phyloP scores from a whole-genome alignment of 306 rosid species.

The Inga oerstediana region DNA sequence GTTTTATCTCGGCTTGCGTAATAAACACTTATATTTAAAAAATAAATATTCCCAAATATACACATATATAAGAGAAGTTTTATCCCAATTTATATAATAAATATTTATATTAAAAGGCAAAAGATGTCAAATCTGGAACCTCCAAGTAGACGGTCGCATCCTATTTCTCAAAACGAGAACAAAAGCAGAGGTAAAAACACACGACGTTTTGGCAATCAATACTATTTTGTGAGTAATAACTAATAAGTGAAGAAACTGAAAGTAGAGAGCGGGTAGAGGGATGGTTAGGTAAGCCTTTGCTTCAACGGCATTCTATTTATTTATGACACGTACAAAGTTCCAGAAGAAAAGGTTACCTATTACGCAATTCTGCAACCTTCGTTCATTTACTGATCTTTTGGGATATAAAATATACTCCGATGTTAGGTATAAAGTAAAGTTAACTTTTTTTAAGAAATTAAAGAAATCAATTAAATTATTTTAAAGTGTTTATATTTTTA shows the following conservation, averaged over 20 bases:
- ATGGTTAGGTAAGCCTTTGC: conserved; percentile 45
- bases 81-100: no score
- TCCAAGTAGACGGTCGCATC: conserved; percentile 34
- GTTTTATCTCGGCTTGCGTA: no score
- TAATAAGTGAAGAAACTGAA: conserved; percentile 28
- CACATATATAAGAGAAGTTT: no score
- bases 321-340: conserved; percentile 30
- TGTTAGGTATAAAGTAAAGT: no score
- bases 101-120: neutral
- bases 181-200: neutral
- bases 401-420: neutral
- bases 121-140: conserved; percentile 24
- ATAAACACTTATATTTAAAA: no score
- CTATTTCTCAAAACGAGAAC: conserved; percentile 33
- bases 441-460: no score
- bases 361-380: conserved; percentile 3
- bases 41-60: no score
- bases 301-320: conserved; percentile 65
- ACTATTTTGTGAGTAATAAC: neutral
- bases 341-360: conserved; percentile 33
- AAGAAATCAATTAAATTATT: no score
- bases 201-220: conserved; percentile 12
- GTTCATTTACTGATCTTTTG: neutral
- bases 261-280: neutral
- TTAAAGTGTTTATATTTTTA: no score